Evolutionary conservation across 257 asterid genomes (phyloP).

Genomic region (Solanum etuberosum): DNA sequence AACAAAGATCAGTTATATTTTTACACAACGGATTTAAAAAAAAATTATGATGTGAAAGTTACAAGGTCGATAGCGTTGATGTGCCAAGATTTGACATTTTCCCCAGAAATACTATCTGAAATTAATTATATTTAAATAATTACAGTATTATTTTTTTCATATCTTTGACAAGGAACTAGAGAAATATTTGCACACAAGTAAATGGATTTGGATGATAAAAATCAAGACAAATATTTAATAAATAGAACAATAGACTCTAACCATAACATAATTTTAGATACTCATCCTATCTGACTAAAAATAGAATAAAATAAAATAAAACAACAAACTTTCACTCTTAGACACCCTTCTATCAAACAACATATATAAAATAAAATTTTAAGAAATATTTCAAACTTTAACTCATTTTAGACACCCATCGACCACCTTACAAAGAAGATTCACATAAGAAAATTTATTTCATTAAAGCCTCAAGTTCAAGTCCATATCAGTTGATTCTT

Average conservation of each 20-base stretch:
- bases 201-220: background rate
- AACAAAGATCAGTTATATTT: no score
- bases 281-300: background rate
- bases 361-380: background rate
- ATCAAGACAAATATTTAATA: background rate
- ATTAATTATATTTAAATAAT: no score
- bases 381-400: no score
- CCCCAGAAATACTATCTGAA: no score
- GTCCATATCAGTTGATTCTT: background rate
- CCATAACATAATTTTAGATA: background rate
- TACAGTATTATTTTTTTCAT: no score
- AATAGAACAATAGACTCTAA: background rate
- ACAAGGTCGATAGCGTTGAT: no score
- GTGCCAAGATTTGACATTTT: no score
- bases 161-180: background rate
- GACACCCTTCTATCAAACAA: background rate
- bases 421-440: background rate
- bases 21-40: no score
- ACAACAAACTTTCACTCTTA: background rate
- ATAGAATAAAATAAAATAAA: background rate
- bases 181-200: background rate
- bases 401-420: background rate
- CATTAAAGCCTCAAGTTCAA: background rate
- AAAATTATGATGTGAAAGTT: no score
- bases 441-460: background rate